These are phyloP conservation scores for Lactarius hatsudake DNA, from an alignment of 768 basidiomycete genomes.

Conservation along the genomic window DNA sequence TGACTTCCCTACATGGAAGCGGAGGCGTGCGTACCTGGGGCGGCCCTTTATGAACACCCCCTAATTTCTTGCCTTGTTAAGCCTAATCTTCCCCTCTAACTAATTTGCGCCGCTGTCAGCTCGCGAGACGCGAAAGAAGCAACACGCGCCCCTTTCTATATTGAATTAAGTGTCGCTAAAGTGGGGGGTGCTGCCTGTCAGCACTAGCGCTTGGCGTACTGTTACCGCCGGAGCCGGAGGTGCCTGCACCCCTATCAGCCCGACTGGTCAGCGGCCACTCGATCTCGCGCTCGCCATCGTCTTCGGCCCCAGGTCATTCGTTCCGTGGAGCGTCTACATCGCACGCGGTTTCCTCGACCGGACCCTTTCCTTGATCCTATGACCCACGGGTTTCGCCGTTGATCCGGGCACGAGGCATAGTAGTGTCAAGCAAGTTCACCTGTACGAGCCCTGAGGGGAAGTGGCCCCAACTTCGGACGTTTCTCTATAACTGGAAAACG, in stretches of 20 bases:
- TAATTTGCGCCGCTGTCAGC: background rate
- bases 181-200: background rate
- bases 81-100: background rate
- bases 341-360: background rate
- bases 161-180: background rate
- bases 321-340: background rate
- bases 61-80: constrained; percentile 8
- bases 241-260: background rate
- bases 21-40: background rate
- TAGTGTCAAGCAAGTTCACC: background rate
- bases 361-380: background rate
- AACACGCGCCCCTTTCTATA: background rate
- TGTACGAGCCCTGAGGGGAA: background rate
- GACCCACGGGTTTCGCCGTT: background rate
- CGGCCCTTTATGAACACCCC: constrained; percentile 12
- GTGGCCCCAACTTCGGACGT: background rate
- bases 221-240: background rate
- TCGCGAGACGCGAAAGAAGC: background rate
- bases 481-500: background rate
- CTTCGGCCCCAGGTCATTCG: background rate
- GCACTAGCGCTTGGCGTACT: background rate
- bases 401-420: background rate
- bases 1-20: background rate
- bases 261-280: background rate
- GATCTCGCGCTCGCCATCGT: background rate